Evolutionary conservation across 805 yeast species (phyloP).

Genomic region (Zygosaccharomyces lentus): DNA sequence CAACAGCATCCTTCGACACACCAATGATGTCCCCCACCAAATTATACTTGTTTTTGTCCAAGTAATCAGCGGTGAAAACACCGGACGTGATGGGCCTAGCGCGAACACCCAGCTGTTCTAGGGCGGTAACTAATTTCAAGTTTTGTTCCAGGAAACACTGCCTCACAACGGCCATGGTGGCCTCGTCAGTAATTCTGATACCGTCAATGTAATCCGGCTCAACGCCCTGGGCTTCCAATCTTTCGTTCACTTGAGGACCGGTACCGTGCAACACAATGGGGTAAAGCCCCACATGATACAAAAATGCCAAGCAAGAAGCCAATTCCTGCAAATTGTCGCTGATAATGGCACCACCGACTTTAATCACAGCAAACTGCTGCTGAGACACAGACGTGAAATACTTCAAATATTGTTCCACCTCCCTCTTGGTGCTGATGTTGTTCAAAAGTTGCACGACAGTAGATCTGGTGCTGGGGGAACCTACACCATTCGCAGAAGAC

Average conservation of each 20-base stretch:
- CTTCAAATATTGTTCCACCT: constrained; percentile 94
- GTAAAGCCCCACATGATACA: constrained; percentile 94
- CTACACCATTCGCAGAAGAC: constrained; percentile 27
- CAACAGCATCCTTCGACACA: constrained; percentile 85
- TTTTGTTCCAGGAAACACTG: constrained; percentile 94
- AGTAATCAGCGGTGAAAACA: constrained; percentile 87
- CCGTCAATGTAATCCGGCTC: constrained; percentile 97
- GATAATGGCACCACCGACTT: constrained; percentile 98
- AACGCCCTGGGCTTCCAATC: constrained; percentile 87
- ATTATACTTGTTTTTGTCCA: constrained; percentile 86
- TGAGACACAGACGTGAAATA: constrained; percentile 94
- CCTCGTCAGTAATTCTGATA: constrained; percentile 88
- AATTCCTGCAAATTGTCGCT: constrained; percentile 89
- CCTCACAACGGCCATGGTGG: constrained; percentile 95
- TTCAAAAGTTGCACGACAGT: constrained; percentile 93
- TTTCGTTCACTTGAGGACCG: constrained; percentile 96
- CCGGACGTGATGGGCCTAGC: constrained; percentile 99
- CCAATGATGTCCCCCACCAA: constrained; percentile 85
- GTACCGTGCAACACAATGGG: constrained; percentile 98
- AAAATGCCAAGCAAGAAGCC: constrained; percentile 91
- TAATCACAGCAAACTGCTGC: constrained; percentile 97
- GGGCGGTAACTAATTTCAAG: constrained; percentile 88
- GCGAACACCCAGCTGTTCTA: constrained; percentile 93
- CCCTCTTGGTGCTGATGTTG: constrained; percentile 95
- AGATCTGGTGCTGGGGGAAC: constrained; percentile 60